Percentiles rank a stretch among this genome's conserved stretches.
Evolutionary conservation across 805 yeast genomes (phyloP).

Genomic region (Yamadazyma laniorum): DNA sequence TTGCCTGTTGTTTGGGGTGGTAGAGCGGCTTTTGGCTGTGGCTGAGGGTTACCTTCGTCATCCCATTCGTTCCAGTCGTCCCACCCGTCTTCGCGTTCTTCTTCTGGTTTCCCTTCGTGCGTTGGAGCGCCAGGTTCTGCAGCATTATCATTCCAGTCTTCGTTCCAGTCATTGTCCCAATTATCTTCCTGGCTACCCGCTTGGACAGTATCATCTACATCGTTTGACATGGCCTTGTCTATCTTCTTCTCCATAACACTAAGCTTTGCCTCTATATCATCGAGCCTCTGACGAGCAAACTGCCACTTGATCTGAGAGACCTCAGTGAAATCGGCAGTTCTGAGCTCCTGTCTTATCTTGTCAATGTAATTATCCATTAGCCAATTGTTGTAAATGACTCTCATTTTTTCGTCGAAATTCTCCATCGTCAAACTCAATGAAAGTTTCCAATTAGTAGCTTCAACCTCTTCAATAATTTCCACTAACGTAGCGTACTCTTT

Average conservation of each 20-base stretch:
- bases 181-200: constrained; percentile 11
- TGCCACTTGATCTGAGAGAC: constrained; percentile 17
- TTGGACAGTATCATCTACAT: neutral
- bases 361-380: constrained; percentile 31
- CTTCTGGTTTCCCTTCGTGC: neutral
- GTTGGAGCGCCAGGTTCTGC: neutral
- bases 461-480: constrained; percentile 10
- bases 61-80: constrained; percentile 27
- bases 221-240: constrained; percentile 5
- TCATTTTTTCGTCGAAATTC: constrained; percentile 23
- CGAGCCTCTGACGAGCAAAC: constrained; percentile 10
- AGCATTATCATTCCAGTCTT: constrained; percentile 11
- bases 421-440: constrained; percentile 18
- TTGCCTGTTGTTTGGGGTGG: neutral
- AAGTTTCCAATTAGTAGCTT: constrained; percentile 24
- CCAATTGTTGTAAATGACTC: constrained; percentile 31
- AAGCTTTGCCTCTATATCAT: constrained; percentile 11
- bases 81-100: constrained; percentile 19
- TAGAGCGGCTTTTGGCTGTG: neutral
- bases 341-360: constrained; percentile 23
- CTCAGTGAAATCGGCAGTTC: constrained; percentile 12
- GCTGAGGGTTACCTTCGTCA: constrained; percentile 10
- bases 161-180: constrained; percentile 31
- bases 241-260: constrained; percentile 13
- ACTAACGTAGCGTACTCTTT: constrained; percentile 14